Evolutionary conservation across 116 monocot species (phyloP).

Genomic region (Papilionanthe hybrid): DNA sequence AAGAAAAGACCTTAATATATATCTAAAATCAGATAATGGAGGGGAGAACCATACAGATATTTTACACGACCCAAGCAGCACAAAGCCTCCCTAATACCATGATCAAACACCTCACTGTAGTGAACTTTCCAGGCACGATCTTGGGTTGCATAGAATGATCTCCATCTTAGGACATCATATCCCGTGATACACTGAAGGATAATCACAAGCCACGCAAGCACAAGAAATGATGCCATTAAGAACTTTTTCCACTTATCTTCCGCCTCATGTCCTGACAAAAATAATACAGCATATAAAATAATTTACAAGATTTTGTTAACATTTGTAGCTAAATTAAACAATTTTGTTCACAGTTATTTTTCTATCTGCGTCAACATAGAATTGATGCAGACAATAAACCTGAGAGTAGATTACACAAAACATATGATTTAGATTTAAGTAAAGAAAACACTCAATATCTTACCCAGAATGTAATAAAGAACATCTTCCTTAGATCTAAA

Average conservation of each 20-base stretch:
- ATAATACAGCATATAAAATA: neutral
- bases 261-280: slow-evolving; percentile 12
- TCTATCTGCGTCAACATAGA: neutral
- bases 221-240: slow-evolving; percentile 49
- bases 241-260: slow-evolving; percentile 31
- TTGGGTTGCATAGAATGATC: slow-evolving; percentile 89
- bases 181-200: slow-evolving; percentile 80
- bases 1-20: neutral
- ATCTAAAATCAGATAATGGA: neutral
- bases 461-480: neutral
- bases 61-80: slow-evolving; percentile 95
- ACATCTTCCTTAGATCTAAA: neutral
- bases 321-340: neutral
- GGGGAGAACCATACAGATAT: slow-evolving; percentile 64
- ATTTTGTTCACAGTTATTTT: neutral
- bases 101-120: slow-evolving; percentile 95
- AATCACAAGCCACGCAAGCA: slow-evolving; percentile 73
- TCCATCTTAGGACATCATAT: slow-evolving; percentile 86
- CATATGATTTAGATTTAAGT: neutral
- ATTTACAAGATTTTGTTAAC: neutral
- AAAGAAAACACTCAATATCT: neutral
- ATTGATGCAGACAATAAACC: too few relatives aligned
- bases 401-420: neutral
- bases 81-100: slow-evolving; percentile 91
- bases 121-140: slow-evolving; percentile 97